These are phyloP conservation scores for Astrephomene gubernaculifera DNA, from an alignment of 139 green algal species.

Conservation along the genomic window DNA sequence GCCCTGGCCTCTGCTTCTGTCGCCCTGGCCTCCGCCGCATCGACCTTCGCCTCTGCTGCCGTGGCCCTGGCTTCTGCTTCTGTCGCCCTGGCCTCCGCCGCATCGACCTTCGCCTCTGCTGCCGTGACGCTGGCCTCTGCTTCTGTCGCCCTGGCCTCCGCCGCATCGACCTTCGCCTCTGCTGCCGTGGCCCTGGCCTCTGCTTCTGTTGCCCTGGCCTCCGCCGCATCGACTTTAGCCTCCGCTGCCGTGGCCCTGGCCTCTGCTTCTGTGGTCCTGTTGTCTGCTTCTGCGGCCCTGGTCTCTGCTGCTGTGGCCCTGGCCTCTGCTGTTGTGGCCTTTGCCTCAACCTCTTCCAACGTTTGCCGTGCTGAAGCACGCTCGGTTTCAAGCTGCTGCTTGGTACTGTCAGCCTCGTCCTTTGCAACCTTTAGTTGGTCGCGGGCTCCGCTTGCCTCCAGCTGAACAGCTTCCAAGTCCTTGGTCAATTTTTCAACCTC, in stretches of 20 bases:
- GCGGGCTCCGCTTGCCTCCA: neutral
- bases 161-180: neutral
- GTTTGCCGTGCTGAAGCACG: neutral
- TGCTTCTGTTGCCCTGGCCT: neutral
- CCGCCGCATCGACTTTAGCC: neutral
- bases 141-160: neutral
- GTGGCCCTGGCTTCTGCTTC: neutral
- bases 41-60: neutral
- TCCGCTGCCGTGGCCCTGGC: neutral
- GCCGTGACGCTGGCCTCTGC: neutral
- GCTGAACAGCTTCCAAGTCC: neutral
- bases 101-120: neutral
- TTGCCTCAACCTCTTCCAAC: too few relatives aligned
- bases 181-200: neutral
- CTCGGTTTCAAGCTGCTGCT: conserved; percentile 15
- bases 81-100: too few relatives aligned
- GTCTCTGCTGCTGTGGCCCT: neutral
- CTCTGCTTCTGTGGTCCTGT: too few relatives aligned
- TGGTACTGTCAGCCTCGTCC: neutral
- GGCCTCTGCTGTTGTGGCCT: too few relatives aligned
- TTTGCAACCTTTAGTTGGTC: conserved; percentile 11
- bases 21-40: too few relatives aligned
- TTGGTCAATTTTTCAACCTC: neutral
- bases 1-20: neutral
- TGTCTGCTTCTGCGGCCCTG: too few relatives aligned